These are phyloP conservation scores for Yamadazyma buinensis DNA, from an alignment of 1,139 yeast genomes.

Conservation along the genomic window DNA sequence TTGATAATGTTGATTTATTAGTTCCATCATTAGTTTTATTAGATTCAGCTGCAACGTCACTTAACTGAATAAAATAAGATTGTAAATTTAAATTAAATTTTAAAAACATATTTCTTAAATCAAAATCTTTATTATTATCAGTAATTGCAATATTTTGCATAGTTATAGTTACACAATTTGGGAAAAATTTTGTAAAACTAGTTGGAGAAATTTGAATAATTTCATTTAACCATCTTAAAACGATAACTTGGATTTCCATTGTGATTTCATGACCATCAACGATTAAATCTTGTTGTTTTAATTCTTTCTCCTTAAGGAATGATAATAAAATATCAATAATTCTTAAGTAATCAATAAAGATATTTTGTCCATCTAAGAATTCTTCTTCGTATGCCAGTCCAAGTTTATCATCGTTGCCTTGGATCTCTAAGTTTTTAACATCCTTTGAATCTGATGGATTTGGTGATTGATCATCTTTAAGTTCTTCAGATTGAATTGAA, in stretches of 20 bases:
- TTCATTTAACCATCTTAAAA: constrained; percentile 79
- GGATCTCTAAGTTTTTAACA: background rate
- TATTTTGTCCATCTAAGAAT: constrained; percentile 79
- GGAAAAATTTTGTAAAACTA: constrained; percentile 62
- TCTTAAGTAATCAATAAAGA: constrained; percentile 74
- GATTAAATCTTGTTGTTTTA: constrained; percentile 25
- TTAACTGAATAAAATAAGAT: constrained; percentile 28
- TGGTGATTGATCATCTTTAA: constrained; percentile 5
- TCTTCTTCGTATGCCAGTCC: constrained; percentile 30
- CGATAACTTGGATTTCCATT: constrained; percentile 75
- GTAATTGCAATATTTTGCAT: constrained; percentile 36
- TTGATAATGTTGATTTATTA: background rate
- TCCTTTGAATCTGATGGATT: constrained; percentile 2
- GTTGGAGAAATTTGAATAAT: constrained; percentile 72
- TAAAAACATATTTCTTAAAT: constrained; percentile 35
- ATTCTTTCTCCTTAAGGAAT: constrained; percentile 50
- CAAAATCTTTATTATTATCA: constrained; percentile 37
- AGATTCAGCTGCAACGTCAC: constrained; percentile 12
- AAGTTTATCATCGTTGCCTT: constrained; percentile 1
- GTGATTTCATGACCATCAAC: constrained; percentile 47
- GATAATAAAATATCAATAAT: constrained; percentile 77
- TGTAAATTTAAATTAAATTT: constrained; percentile 36
- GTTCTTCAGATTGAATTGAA: constrained; percentile 11
- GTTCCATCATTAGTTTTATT: background rate
- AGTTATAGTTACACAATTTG: constrained; percentile 38